Evolutionary conservation across 2,329 filamentous ascomycete genomes (phyloP), one percentile per base, ranked within the genome.

Genomic region (Anisogramma anomala): DNA sequence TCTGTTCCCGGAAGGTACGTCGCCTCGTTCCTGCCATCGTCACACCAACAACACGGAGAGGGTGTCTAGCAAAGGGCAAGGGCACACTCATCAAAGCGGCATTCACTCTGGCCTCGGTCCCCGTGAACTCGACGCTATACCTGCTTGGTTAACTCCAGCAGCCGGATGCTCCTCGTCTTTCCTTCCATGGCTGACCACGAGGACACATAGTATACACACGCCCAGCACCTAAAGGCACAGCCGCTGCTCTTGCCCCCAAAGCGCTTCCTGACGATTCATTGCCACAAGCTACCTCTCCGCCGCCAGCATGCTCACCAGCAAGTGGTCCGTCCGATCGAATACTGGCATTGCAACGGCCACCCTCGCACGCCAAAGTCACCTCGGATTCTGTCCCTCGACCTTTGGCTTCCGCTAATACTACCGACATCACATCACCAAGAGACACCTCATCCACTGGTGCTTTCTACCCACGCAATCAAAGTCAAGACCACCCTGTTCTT

Each of bases 1-100:
- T 41, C 72, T 91, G 42, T 91, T 91, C 54, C 84, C 84, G 17
- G 82, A 89, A 74, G 83, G 84, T 87, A 60, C 47, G 71, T 62
- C 45, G 43, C 36, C 9, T 35, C 5, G 23, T 17, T 17, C 37
- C 30, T 40, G 32, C 32, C 27, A 6, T 28, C 18, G 27, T 15
- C 11, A 9, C 25, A 19, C 9, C 5, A 23, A 5, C 5, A 23
- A 23, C 6, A 9, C 6, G 22, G 22, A 23, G 22, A 23, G 22
- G 22, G n/a, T n/a, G n/a, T n/a, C n/a, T n/a, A n/a, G n/a, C n/a
- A n/a, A n/a, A n/a, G n/a, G n/a, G n/a, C n/a, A n/a, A n/a, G n/a
- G n/a, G n/a, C n/a, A n/a, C n/a, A n/a, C n/a, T n/a, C n/a, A n/a
- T n/a, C n/a, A n/a, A n/a, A n/a, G n/a, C n/a, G n/a, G n/a, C n/a